phyloP scores from a whole-genome alignment of 495 filamentous ascomycete genomes.

The Daldinia concentrica region DNA sequence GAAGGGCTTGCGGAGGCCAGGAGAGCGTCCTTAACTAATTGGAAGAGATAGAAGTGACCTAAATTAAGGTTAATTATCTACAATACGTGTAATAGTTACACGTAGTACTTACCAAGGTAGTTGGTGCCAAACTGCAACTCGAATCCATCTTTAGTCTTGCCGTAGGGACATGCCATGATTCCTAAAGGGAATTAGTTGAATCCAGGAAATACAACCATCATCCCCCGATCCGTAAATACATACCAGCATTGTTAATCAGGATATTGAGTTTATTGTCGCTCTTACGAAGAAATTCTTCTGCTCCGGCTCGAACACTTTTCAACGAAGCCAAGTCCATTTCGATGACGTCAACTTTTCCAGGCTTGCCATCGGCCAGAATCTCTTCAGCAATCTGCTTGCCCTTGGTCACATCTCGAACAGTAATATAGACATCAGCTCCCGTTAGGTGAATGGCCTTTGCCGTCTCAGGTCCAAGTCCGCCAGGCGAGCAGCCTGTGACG shows the following conservation, averaged over 20 bases:
- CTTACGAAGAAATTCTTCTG: slow-evolving; percentile 35
- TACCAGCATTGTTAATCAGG: slow-evolving; percentile 46
- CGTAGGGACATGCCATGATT: slow-evolving; percentile 50
- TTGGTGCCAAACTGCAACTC: not conserved
- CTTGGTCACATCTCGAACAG: slow-evolving; percentile 54
- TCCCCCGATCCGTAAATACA: not conserved
- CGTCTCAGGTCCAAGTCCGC: slow-evolving; percentile 64
- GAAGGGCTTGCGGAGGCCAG: slow-evolving; percentile 48
- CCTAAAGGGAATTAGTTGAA: slow-evolving; percentile 19
- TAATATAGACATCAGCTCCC: slow-evolving; percentile 59
- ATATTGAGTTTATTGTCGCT: slow-evolving; percentile 40
- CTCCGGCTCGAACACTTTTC: slow-evolving; percentile 40
- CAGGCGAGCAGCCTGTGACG: slow-evolving; percentile 60
- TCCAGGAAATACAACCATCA: not conserved
- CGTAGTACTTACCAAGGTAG: not conserved
- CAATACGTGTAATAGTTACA: not conserved
- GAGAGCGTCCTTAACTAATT: slow-evolving; percentile 56
- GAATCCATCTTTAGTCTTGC: not conserved
- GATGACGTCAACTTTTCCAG: slow-evolving; percentile 46
- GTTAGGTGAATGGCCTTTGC: slow-evolving; percentile 57
- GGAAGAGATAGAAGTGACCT: slow-evolving; percentile 52
- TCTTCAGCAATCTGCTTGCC: slow-evolving; percentile 44
- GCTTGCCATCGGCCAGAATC: slow-evolving; percentile 35
- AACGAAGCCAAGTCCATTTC: slow-evolving; percentile 50
- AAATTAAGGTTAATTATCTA: not conserved